Evolutionary conservation across 768 basidiomycete species (phyloP), one percentile per base, ranked within the genome.

Genomic region (Cystobasidium tubakii): DNA sequence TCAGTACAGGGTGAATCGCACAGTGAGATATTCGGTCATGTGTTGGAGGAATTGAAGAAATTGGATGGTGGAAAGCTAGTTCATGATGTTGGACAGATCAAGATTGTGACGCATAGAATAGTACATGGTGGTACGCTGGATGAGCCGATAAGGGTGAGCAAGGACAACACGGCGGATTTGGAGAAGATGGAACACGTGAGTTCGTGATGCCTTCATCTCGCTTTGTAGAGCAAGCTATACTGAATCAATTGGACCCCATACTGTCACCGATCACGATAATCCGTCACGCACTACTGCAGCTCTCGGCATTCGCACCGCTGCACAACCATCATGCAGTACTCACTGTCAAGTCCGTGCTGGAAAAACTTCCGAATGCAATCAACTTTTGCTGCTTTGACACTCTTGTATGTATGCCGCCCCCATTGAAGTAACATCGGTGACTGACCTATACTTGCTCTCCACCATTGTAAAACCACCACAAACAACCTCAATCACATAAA

Each of bases 311-410:
- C 17, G 43, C 34, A 27, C 62, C 36, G 1, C 44, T 62, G 46
- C 64, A 83, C 80, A 83, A 83, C 74, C 83, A 84, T 78, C 81
- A 82, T 66, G 82, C 82, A 23, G 83, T 84, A 25, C 77, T 83
- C 6, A 82, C 82, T 21, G 82, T 83, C 62, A 78, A 79, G 74
- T 84, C 86, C 0, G 89, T 88, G 76, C 83, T 89, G 21, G 79
- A 84, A 2, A 82, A 83, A 0, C 83, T 95, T 21, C 89, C 90
- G 0, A 79, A 86, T 15, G 85, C 92, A 23, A 84, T 83, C 34
- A 90, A 89, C 0, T 85, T 94, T 63, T 89, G 92, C 0, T 90
- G 89, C 78, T 96, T 95, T 79, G 92, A 96, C 81, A 90, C 91
- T 0, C 85, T 90, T 3, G 82, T 81, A 75, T 79, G 74, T 29